These are phyloP conservation scores for Carex littledalei DNA, from an alignment of 176 grass and related monocot genomes.

Conservation along the genomic window DNA sequence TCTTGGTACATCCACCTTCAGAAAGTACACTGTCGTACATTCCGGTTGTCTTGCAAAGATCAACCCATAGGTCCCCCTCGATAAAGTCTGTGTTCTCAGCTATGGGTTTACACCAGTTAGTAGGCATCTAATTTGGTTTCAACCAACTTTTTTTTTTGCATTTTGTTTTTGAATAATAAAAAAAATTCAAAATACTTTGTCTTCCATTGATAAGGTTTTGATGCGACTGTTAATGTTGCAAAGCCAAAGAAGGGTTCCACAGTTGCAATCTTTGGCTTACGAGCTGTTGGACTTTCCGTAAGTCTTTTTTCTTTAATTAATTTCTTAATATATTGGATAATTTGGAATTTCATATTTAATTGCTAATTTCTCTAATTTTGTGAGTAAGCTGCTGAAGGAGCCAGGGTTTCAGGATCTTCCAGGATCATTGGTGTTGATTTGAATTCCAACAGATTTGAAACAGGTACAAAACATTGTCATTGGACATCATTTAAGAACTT, in stretches of 20 bases:
- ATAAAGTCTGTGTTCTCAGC: constrained; percentile 84
- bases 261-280: constrained; percentile 62
- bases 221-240: constrained; percentile 65
- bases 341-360: neutral
- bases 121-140: neutral
- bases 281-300: constrained; percentile 79
- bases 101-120: constrained; percentile 70
- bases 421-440: constrained; percentile 74
- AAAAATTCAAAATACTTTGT: neutral
- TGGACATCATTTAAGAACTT: too few relatives aligned
- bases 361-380: neutral
- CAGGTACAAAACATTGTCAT: constrained; percentile 24
- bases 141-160: neutral
- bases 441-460: constrained; percentile 62
- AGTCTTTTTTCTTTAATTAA: neutral
- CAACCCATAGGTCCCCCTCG: constrained; percentile 53
- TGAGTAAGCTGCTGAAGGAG: constrained; percentile 76
- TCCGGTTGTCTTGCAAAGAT: constrained; percentile 65
- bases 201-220: constrained; percentile 36
- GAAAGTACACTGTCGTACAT: constrained; percentile 86
- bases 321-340: neutral
- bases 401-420: neutral
- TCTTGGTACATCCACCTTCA: constrained; percentile 76
- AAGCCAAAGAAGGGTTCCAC: constrained; percentile 63
- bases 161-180: neutral